Evolutionary conservation across 2,329 filamentous ascomycete species (phyloP).

Genomic region (Cytospora piceicola): DNA sequence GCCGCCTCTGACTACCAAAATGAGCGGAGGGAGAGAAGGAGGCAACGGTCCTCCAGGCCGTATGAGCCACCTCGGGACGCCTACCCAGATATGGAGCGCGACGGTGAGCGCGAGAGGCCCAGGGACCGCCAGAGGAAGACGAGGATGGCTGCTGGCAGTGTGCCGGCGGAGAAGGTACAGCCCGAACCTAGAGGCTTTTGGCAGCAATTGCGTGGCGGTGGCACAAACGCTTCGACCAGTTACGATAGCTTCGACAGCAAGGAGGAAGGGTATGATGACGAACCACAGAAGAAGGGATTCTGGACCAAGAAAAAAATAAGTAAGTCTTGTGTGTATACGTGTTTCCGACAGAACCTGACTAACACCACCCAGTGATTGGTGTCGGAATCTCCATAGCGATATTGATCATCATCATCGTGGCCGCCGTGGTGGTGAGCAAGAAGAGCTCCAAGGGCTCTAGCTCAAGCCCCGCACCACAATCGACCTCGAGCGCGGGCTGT

Average conservation of each 20-base stretch:
- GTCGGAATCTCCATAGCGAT: slow-evolving; percentile 57
- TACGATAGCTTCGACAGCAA: slow-evolving; percentile 56
- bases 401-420: slow-evolving; percentile 68
- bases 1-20: slow-evolving; percentile 15
- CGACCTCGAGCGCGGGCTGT: slow-evolving; percentile 38
- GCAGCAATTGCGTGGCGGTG: slow-evolving; percentile 49
- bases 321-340: slow-evolving; percentile 45
- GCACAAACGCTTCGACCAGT: slow-evolving; percentile 43
- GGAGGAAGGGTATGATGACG: slow-evolving; percentile 51
- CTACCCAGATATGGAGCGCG: slow-evolving; percentile 24
- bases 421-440: slow-evolving; percentile 68
- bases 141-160: slow-evolving; percentile 70
- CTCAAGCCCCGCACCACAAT: slow-evolving; percentile 14
- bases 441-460: slow-evolving; percentile 49
- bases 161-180: slow-evolving; percentile 70
- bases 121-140: slow-evolving; percentile 47
- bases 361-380: slow-evolving; percentile 56
- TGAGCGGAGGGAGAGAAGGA: slow-evolving; percentile 26
- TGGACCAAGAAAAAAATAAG: slow-evolving; percentile 63
- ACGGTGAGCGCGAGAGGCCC: slow-evolving; percentile 25
- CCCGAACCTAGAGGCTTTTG: slow-evolving; percentile 45
- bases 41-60: slow-evolving; percentile 20
- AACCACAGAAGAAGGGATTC: slow-evolving; percentile 45
- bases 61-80: slow-evolving; percentile 22
- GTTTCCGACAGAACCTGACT: slow-evolving; percentile 6